Evolutionary conservation across 139 green algal species (phyloP).

Genomic region (Chlorella sp.): DNA sequence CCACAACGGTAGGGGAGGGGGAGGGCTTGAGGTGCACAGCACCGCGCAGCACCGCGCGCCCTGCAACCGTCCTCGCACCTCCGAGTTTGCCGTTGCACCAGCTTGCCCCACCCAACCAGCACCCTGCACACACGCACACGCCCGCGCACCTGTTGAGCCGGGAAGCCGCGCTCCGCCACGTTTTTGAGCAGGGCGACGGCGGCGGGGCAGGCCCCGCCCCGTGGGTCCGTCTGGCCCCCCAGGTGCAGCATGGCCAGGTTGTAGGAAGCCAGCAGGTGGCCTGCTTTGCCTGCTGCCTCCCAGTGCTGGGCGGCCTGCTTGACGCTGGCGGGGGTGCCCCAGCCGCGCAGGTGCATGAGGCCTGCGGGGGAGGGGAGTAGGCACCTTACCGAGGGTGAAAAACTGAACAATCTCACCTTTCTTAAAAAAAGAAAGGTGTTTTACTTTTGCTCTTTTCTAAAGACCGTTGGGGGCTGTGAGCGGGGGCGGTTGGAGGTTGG

Average conservation of each 20-base stretch:
- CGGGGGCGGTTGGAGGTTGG: background rate
- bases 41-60: too few species aligned
- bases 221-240: conserved; percentile 43
- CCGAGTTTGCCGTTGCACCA: too few species aligned
- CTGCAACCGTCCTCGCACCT: too few species aligned
- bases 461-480: background rate
- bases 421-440: too few species aligned
- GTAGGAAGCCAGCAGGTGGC: conserved; percentile 89
- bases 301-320: conserved; percentile 50
- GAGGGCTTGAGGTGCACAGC: too few species aligned
- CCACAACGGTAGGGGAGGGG: too few species aligned
- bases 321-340: conserved; percentile 35
- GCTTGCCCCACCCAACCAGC: too few species aligned
- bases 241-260: conserved; percentile 93
- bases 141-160: conserved; percentile 42
- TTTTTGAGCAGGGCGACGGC: conserved; percentile 68
- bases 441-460: too few species aligned
- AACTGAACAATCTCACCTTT: too few species aligned
- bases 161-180: conserved; percentile 66
- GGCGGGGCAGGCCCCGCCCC: conserved; percentile 39
- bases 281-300: conserved; percentile 42
- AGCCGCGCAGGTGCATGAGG: conserved; percentile 80
- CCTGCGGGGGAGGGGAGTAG: conserved; percentile 49
- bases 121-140: too few species aligned
- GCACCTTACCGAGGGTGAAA: too few species aligned